Evolutionary conservation across 345 rosid species (phyloP).

Genomic region (Carallia brachiata): DNA sequence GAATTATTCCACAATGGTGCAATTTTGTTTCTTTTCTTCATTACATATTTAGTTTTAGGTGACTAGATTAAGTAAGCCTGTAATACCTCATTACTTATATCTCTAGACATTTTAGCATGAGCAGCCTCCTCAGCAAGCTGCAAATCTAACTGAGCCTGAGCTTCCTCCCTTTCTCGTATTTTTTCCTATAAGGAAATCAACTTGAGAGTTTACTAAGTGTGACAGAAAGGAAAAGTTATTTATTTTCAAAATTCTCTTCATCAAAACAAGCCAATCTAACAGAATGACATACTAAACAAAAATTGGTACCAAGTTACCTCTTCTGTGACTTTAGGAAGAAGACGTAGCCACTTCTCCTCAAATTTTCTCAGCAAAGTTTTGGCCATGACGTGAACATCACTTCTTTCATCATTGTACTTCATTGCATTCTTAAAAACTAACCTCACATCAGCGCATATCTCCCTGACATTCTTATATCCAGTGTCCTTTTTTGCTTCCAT

Average conservation of each 20-base stretch:
- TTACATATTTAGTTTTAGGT: no score
- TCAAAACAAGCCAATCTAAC: neutral
- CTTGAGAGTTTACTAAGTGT: neutral
- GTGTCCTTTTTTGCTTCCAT: conserved; percentile 82
- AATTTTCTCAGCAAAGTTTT: conserved; percentile 70
- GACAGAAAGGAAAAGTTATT: neutral
- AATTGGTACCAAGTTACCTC: conserved; percentile 43
- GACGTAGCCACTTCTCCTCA: conserved; percentile 84
- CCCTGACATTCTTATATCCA: conserved; percentile 73
- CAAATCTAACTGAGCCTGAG: conserved; percentile 54
- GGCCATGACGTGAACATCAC: conserved; percentile 80
- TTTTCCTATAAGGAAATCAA: conserved; percentile 46
- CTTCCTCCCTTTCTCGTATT: conserved; percentile 65
- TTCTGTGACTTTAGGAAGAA: conserved; percentile 77
- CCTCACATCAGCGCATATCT: conserved; percentile 76
- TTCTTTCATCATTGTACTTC: conserved; percentile 75
- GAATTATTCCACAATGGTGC: no score
- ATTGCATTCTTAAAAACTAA: conserved; percentile 90
- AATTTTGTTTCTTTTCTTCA: no score
- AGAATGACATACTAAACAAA: neutral
- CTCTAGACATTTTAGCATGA: conserved; percentile 66
- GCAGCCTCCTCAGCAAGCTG: conserved; percentile 76
- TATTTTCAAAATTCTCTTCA: neutral
- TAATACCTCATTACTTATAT: conserved; percentile 59
- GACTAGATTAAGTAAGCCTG: no score